Conservation (phyloP, 768 basidiomycete species). For the Phanerochaete carnosa region DNA sequence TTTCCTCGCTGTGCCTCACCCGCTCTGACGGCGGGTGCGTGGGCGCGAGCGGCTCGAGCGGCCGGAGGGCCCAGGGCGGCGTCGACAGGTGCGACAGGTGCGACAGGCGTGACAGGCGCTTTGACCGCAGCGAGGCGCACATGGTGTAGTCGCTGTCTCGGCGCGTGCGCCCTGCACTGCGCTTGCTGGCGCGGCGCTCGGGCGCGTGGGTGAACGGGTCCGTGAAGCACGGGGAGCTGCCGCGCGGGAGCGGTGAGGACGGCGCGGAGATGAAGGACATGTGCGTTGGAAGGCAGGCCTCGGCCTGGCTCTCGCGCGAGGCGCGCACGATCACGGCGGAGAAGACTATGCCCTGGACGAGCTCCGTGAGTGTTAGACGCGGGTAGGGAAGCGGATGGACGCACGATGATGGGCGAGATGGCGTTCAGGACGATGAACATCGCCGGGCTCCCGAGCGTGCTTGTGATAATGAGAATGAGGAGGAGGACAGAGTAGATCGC, state of each 20-base stretch:
- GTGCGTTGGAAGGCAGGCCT: not conserved
- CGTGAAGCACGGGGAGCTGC: not conserved
- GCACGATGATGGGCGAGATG: slow-evolving; percentile 4
- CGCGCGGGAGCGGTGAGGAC: not conserved
- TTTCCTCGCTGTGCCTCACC: not conserved
- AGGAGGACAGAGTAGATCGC: slow-evolving; percentile 18
- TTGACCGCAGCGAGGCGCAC: not conserved
- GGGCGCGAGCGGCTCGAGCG: too few relatives aligned
- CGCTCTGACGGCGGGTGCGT: too few relatives aligned
- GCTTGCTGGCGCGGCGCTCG: not conserved
- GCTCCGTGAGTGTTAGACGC: not conserved
- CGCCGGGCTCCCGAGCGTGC: slow-evolving; percentile 1
- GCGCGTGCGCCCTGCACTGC: not conserved
- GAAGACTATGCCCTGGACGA: slow-evolving; percentile 14
- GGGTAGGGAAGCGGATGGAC: not conserved
- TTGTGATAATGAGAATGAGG: slow-evolving; percentile 18
- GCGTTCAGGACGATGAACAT: slow-evolving; percentile 12
- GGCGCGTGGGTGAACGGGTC: not conserved
- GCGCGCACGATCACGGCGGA: slow-evolving; percentile 27
- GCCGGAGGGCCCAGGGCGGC: not conserved
- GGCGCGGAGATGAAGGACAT: not conserved
- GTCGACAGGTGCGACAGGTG: not conserved
- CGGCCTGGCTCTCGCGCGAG: not conserved
- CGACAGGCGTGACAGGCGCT: not conserved
- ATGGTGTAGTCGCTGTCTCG: not conserved